Percentiles rank a stretch among this genome's conserved stretches.
These are phyloP conservation scores for Pleurotus eryngii DNA, from an alignment of 768 basidiomycete genomes.

Conservation along the genomic window DNA sequence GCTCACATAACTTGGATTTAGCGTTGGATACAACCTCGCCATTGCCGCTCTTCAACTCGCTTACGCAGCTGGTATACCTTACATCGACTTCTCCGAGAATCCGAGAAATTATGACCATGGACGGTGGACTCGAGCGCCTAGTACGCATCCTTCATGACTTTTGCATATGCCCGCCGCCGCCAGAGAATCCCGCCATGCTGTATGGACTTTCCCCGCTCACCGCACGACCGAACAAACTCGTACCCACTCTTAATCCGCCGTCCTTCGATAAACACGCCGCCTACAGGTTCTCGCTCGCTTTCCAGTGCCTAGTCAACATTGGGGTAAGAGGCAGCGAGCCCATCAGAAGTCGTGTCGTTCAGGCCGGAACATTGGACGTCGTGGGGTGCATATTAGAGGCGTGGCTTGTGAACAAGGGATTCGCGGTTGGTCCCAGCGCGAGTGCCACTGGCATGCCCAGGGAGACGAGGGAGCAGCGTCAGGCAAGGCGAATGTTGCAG, in stretches of 20 bases:
- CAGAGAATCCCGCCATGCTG: constrained; percentile 70
- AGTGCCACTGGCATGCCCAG: constrained; percentile 72
- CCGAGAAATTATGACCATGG: constrained; percentile 97
- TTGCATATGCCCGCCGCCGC: constrained; percentile 78
- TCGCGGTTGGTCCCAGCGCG: constrained; percentile 78
- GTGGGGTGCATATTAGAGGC: constrained; percentile 93
- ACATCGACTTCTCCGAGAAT: constrained; percentile 97
- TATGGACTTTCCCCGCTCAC: constrained; percentile 75
- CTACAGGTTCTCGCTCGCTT: constrained; percentile 87
- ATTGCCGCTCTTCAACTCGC: constrained; percentile 84
- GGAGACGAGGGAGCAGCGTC: constrained; percentile 72
- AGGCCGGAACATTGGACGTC: constrained; percentile 90
- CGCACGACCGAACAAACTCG: constrained; percentile 49
- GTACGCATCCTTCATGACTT: constrained; percentile 90
- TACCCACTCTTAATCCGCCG: constrained; percentile 63
- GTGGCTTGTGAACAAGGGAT: constrained; percentile 86
- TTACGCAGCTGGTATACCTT: constrained; percentile 93
- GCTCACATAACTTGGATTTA: constrained; percentile 14
- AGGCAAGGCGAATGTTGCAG: constrained; percentile 56
- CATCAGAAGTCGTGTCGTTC: constrained; percentile 88
- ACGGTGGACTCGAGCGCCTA: constrained; percentile 94
- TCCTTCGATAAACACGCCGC: constrained; percentile 81
- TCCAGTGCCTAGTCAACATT: constrained; percentile 96
- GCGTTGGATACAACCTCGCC: constrained; percentile 54
- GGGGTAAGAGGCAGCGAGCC: constrained; percentile 93